phyloP scores from a whole-genome alignment of 2,329 filamentous ascomycete genomes.

The Ceratocystis lukuohia region DNA sequence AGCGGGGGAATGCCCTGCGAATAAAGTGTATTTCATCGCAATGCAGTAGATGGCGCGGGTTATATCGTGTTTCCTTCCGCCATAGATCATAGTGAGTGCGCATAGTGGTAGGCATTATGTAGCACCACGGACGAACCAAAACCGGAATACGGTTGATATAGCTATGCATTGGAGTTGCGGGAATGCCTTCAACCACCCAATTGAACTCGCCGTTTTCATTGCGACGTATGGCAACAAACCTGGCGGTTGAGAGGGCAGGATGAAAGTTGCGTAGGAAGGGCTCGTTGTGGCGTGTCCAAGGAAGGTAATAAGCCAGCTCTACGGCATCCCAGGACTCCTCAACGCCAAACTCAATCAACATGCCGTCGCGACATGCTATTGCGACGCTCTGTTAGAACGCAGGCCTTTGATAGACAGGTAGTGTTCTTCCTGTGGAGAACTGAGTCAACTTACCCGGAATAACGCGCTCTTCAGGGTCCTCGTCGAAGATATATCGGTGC shows the following conservation, averaged over 20 bases:
- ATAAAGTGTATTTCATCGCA: constrained; percentile 4
- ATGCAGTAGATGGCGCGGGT: constrained; percentile 6
- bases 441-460: constrained; percentile 1
- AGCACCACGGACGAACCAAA: constrained; percentile 14
- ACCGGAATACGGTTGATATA: background rate
- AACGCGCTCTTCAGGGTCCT: constrained; percentile 6
- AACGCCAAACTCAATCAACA: background rate
- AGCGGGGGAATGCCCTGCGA: constrained; percentile 6
- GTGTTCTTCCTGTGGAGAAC: too few relatives aligned
- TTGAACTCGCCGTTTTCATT: constrained; percentile 1
- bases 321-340: background rate
- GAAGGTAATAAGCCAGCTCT: background rate
- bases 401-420: background rate
- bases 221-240: background rate
- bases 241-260: constrained; percentile 3
- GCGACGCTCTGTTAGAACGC: background rate
- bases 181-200: constrained; percentile 9
- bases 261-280: constrained; percentile 8
- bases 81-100: constrained; percentile 3
- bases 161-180: background rate
- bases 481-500: constrained; percentile 5
- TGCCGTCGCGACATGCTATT: background rate
- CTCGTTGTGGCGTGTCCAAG: background rate
- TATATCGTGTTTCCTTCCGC: constrained; percentile 1
- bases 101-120: constrained; percentile 6